Conservation (phyloP, 2,329 filamentous ascomycete genomes). For the Diaporthe aspalathi region DNA sequence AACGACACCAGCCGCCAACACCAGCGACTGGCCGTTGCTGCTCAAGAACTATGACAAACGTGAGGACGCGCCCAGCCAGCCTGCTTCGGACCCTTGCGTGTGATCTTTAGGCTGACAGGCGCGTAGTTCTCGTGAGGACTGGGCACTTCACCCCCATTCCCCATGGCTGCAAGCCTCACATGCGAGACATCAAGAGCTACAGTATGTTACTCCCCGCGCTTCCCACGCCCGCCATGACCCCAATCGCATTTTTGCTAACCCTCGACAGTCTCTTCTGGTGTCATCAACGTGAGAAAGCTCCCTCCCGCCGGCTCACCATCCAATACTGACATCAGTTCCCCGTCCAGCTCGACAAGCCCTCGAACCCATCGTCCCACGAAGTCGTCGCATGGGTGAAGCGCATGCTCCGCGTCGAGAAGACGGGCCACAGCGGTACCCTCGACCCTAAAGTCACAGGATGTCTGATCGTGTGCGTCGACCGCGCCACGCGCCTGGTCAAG, state of each 20-base stretch:
- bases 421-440: conserved; percentile 96
- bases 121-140: conserved; percentile 86
- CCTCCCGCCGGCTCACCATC: neutral
- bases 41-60: conserved; percentile 96
- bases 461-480: conserved; percentile 94
- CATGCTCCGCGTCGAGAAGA: conserved; percentile 94
- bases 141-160: conserved; percentile 98
- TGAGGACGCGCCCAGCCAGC: conserved; percentile 54
- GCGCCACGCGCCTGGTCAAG: conserved; percentile 97
- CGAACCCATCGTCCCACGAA: conserved; percentile 97
- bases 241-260: conserved; percentile 19
- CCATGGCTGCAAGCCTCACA: conserved; percentile 88
- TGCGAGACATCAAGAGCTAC: conserved; percentile 96
- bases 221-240: neutral
- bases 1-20: conserved; percentile 80
- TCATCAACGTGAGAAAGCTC: conserved; percentile 80
- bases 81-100: conserved; percentile 21
- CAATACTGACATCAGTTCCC: conserved; percentile 13
- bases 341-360: conserved; percentile 78
- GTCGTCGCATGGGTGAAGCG: conserved; percentile 99
- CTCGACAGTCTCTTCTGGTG: conserved; percentile 81
- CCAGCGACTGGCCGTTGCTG: conserved; percentile 90
- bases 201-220: conserved; percentile 16
- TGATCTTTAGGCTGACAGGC: conserved; percentile 43
- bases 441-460: conserved; percentile 98